Evolutionary conservation across 441 rosid genomes (phyloP), one percentile per base, ranked within the genome.

Genomic region (Populus tomentosa): DNA sequence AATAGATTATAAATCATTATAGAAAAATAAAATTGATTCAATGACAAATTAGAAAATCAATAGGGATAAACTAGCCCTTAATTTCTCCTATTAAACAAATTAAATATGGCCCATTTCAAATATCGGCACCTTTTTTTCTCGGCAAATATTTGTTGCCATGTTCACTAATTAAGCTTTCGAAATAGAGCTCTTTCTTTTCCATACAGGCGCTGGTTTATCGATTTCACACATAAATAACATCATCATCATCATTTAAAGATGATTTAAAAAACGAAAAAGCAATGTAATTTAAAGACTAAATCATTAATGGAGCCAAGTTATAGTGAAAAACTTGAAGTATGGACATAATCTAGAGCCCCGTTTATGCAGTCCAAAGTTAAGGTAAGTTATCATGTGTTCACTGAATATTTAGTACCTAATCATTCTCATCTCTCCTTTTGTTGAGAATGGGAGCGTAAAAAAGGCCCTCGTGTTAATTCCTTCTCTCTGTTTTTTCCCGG

Each of bases 401-500:
- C 85, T 85, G 87, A 88, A 86, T 81, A 75, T 80, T 83, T 71
- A 82, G 80, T 73, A 69, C 70, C 68, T 78, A 75, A 82, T 87
- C 76, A 86, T 87, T 83, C 77, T 53, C n/a, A 69, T 24, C 59
- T 80, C 35, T 35, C 7, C 71, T 83, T 81, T 73, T 72, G 75
- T 72, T 23, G 70, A 77, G 85, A 71, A 77, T 77, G 75, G 77
- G 80, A 79, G 82, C 83, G 75, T 56, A 4, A 61, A 70, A 84
- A 75, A 76, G 88, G 76, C 87, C 86, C 82, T 84, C 82, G 82
- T 84, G 80, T 77, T 42, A 61, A 21, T 38, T 61, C 38, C 26
- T 70, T 78, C 63, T 69, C 36, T 24, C 35, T 62, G n/a, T 59
- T 72, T 18, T 26, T 30, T 30, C 36, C 0, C n/a, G 16, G 4